These are phyloP conservation scores for Alternaria sp. DNA, from an alignment of 2,329 filamentous ascomycete species.

Conservation along the genomic window DNA sequence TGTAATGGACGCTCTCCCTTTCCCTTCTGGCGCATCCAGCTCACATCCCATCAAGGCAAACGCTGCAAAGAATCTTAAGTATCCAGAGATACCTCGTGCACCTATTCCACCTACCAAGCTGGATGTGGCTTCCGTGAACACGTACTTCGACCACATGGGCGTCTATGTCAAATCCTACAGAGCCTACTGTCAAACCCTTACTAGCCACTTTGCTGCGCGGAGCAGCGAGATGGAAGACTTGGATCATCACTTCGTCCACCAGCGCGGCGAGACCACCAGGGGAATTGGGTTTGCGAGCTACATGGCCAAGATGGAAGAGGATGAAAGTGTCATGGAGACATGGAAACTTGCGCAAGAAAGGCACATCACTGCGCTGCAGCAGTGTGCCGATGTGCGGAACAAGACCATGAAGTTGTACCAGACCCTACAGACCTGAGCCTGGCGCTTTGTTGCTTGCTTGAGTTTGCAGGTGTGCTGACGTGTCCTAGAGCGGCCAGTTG, in stretches of 20 bases:
- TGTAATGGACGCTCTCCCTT: constrained; percentile 62
- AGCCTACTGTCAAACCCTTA: constrained; percentile 60
- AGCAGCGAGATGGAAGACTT: constrained; percentile 55
- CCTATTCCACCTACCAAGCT: constrained; percentile 55
- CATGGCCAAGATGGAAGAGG: constrained; percentile 66
- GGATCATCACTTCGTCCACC: constrained; percentile 57
- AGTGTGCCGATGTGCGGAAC: constrained; percentile 41
- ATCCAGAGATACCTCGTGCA: constrained; percentile 60
- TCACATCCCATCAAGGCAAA: constrained; percentile 50
- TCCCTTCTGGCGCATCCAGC: constrained; percentile 60
- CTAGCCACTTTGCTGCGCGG: constrained; percentile 61
- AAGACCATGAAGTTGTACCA: constrained; percentile 39
- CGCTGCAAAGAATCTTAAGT: constrained; percentile 51
- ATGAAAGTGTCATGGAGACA: constrained; percentile 65
- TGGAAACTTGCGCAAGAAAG: constrained; percentile 67
- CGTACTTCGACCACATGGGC: constrained; percentile 61
- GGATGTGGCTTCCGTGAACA: constrained; percentile 56
- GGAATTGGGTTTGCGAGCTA: constrained; percentile 65
- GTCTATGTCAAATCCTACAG: constrained; percentile 64
- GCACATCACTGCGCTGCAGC: constrained; percentile 63
- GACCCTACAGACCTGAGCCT: constrained; percentile 16
- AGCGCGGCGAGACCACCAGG: constrained; percentile 55
- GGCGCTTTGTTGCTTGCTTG: background rate
- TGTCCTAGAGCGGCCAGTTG: background rate
- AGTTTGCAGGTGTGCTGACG: constrained; percentile 12